These are phyloP conservation scores for Quercus gilva DNA, from an alignment of 306 rosid species.

Conservation along the genomic window DNA sequence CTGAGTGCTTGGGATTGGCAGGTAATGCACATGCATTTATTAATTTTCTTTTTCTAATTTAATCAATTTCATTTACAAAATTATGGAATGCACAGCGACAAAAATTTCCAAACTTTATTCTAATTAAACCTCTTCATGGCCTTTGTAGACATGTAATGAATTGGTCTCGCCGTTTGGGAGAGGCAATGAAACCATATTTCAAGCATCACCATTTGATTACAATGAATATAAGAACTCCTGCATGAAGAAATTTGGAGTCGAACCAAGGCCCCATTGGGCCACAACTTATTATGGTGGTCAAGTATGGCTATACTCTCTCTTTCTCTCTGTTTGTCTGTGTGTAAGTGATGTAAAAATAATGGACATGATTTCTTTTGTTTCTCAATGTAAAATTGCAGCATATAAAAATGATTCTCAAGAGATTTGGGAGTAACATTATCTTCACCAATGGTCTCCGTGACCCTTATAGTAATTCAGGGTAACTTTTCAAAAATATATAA, in stretches of 20 bases:
- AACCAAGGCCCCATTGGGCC: slow-evolving; percentile 42
- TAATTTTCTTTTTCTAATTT: background rate
- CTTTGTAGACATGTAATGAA: background rate
- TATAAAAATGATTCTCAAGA: slow-evolving; percentile 41
- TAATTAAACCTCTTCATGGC: background rate
- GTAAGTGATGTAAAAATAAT: background rate
- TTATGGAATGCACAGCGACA: background rate
- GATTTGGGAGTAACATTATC: slow-evolving; percentile 22
- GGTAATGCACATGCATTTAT: slow-evolving; percentile 2
- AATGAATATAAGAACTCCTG: slow-evolving; percentile 18
- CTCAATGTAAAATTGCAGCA: slow-evolving; percentile 32
- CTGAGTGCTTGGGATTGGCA: slow-evolving; percentile 21
- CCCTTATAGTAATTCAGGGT: slow-evolving; percentile 63
- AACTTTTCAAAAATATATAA: background rate
- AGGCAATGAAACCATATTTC: slow-evolving; percentile 2
- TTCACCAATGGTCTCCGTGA: slow-evolving; percentile 58
- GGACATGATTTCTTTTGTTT: background rate
- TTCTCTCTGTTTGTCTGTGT: background rate
- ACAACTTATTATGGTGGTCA: background rate
- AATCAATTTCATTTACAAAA: background rate
- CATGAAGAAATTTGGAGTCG: slow-evolving; percentile 36
- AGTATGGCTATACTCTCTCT: background rate
- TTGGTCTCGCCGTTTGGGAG: background rate
- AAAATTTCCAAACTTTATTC: no score
- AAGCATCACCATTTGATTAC: slow-evolving; percentile 1